Base-by-base conservation (phyloP, 129 eudicot genomes). In the Lactuca saligna region DNA sequence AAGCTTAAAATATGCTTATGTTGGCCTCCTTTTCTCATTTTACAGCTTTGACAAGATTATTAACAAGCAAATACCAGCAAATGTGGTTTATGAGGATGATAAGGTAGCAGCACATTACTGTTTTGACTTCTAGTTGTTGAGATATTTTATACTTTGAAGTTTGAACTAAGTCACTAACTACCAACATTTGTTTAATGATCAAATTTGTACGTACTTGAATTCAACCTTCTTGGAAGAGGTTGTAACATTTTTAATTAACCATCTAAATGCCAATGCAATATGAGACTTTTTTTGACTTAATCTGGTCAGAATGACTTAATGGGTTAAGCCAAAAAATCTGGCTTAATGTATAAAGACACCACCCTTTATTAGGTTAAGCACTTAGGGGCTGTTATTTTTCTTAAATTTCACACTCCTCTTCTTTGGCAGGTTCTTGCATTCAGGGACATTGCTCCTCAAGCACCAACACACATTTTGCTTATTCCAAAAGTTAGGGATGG, bases 401-500 rank as follows among this genome's bases (percentile, higher is more conserved):
- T 42, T 42, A 42, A 48, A 7, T 42, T n/a, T 4, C 9, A 2
- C 3, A 53, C 61, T 15, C 41, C 48, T 35, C 48, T 32, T 75
- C 69, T n/a, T 69, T 54, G 62, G 58, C 78, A 87, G 97, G 97
- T 91, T 81, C 86, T 91, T 74, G 97, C 97, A 57, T 91, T 91
- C 60, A 78, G 96, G 74, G 97, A 87, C 75, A 75, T 87, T 62
- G 65, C 75, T 76, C 93, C 97, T 8, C 97, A 85, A 83, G 97
- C 92, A 50, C 97, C 97, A 14, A 80, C 80, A 29, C 97, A 91
- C 77, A 85, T 91, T 31, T 17, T 91, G 71, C 74, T 91, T 66
- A 91, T 91, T 65, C 97, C 97, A 42, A 91, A 91, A 78, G 86
- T 85, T 57, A 85, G 70, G 73, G 97, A 91, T 82, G 96, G 95